Evolutionary conservation across 148 eudicot species (phyloP).

Genomic region (Rhododendron vialii): DNA sequence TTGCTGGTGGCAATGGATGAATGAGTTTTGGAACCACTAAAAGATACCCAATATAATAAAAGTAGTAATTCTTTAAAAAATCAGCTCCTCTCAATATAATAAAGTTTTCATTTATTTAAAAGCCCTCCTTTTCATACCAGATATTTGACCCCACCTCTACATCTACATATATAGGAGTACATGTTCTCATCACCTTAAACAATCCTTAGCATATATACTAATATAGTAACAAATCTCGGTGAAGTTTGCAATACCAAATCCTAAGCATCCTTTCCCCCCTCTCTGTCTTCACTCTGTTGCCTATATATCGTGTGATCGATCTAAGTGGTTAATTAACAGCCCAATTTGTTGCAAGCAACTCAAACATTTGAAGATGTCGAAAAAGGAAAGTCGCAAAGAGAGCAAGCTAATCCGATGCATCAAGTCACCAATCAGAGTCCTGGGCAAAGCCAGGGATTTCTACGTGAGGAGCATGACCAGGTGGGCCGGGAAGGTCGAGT

Average conservation of each 20-base stretch:
- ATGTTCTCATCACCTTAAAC: too few relatives aligned
- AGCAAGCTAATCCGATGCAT: slow-evolving; percentile 16
- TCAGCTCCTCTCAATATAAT: neutral
- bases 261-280: neutral
- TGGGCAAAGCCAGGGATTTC: slow-evolving; percentile 32
- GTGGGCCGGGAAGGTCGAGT: slow-evolving; percentile 25
- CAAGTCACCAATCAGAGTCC: slow-evolving; percentile 24
- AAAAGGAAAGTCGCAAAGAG: slow-evolving; percentile 4
- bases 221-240: neutral
- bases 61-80: too few relatives aligned
- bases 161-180: neutral
- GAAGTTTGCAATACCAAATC: neutral
- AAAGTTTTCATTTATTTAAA: neutral
- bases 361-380: slow-evolving; percentile 2
- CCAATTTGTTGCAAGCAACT: neutral
- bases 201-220: neutral
- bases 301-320: neutral
- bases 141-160: neutral
- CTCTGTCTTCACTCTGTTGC: neutral
- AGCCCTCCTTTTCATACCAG: neutral
- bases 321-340: neutral
- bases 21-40: too few relatives aligned
- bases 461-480: slow-evolving; percentile 28
- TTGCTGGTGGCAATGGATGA: too few relatives aligned
- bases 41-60: too few relatives aligned